phyloP scores from a whole-genome alignment of 164 flowering plant genomes.

The Platanus orientalis region DNA sequence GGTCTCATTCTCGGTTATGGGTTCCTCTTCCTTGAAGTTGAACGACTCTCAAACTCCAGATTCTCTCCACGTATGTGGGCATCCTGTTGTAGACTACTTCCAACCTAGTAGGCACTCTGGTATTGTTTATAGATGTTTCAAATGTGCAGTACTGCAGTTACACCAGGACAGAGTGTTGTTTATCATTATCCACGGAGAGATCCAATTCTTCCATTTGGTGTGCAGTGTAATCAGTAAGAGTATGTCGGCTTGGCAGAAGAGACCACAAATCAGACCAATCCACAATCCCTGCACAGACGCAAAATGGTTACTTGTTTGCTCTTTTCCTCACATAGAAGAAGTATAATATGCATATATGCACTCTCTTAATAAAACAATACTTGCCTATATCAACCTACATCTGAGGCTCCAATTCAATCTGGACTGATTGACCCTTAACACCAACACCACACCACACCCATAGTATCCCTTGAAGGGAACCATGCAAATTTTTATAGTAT shows the following conservation, averaged over 20 bases:
- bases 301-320: too few species aligned
- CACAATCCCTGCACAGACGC: constrained; percentile 66
- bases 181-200: constrained; percentile 12
- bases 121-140: too few species aligned
- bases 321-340: too few species aligned
- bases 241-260: constrained; percentile 41
- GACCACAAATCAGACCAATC: constrained; percentile 74
- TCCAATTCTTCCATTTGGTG: constrained; percentile 44
- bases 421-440: constrained; percentile 59
- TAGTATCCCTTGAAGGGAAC: constrained; percentile 93
- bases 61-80: too few species aligned
- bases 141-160: too few species aligned
- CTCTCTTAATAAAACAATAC: constrained; percentile 16
- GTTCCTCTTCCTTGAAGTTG: constrained; percentile 34
- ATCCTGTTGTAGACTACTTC: too few species aligned
- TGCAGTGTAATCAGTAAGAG: constrained; percentile 46
- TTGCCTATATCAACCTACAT: constrained; percentile 95
- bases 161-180: too few species aligned
- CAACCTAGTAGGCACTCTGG: too few species aligned
- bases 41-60: constrained; percentile 16
- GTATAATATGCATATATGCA: neutral
- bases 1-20: constrained; percentile 12
- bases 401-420: constrained; percentile 85
- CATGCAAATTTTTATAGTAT: constrained; percentile 60
- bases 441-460: constrained; percentile 85